Conservation (phyloP, 768 basidiomycete genomes). For the Boletales sp. region DNA sequence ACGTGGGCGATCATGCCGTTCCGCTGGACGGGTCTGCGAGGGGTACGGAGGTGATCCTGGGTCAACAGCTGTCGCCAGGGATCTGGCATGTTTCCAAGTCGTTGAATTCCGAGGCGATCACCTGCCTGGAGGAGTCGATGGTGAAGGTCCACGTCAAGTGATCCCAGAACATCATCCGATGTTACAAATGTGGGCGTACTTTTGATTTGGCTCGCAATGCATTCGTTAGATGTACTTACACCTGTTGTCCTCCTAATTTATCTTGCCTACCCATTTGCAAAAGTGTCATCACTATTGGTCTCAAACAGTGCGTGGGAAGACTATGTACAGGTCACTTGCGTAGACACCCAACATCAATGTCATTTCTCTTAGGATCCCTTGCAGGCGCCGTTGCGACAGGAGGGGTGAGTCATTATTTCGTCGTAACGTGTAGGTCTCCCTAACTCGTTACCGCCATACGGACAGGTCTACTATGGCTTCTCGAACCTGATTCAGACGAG, state of each 20-base stretch:
- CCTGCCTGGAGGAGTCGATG: slow-evolving; percentile 20
- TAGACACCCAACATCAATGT: slow-evolving; percentile 36
- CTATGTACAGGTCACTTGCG: no score
- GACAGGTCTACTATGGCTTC: slow-evolving; percentile 67
- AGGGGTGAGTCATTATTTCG: slow-evolving; percentile 41
- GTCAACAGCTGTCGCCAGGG: slow-evolving; percentile 32
- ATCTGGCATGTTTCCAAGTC: slow-evolving; percentile 24
- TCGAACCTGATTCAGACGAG: slow-evolving; percentile 59
- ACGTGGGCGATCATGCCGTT: slow-evolving; percentile 47
- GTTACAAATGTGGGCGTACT: no score
- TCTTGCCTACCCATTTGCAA: background rate
- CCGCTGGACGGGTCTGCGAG: slow-evolving; percentile 42
- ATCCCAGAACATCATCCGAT: slow-evolving; percentile 3
- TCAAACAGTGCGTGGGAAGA: slow-evolving; percentile 5
- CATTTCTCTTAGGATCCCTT: slow-evolving; percentile 60
- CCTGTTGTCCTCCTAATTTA: slow-evolving; percentile 4
- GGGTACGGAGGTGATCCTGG: slow-evolving; percentile 44
- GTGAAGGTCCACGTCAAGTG: slow-evolving; percentile 24
- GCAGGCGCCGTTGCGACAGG: slow-evolving; percentile 67
- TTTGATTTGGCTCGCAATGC: no score
- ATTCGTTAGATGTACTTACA: no score
- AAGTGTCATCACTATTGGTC: no score
- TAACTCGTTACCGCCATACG: background rate
- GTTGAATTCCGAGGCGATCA: slow-evolving; percentile 4
- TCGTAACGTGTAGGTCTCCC: background rate